phyloP scores from a whole-genome alignment of 1,284 basidiomycete species.

The Athelia sp. region DNA sequence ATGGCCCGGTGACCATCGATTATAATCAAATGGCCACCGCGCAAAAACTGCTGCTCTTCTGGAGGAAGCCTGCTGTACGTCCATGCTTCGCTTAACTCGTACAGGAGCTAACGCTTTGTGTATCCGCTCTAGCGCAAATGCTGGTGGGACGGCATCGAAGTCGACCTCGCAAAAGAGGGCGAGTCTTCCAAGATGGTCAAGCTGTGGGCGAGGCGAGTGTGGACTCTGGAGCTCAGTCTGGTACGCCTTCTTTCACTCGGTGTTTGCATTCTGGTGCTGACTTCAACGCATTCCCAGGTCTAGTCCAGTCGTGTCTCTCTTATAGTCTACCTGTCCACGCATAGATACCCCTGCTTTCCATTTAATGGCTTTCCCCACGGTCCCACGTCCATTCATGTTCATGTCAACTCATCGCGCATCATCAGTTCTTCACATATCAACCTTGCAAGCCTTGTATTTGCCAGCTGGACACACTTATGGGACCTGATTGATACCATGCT shows the following conservation, averaged over 20 bases:
- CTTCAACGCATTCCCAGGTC: background rate
- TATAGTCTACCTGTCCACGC: background rate
- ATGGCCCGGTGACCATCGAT: conserved; percentile 71
- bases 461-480: background rate
- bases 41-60: conserved; percentile 96
- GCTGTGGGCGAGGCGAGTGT: conserved; percentile 96
- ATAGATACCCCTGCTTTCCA: conserved; percentile 1
- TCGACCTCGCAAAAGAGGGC: conserved; percentile 65
- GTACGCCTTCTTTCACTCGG: conserved; percentile 43
- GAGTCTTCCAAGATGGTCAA: conserved; percentile 63
- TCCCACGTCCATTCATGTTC: too few relatives aligned
- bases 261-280: background rate
- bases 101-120: conserved; percentile 1
- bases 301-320: background rate
- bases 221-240: conserved; percentile 95
- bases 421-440: background rate
- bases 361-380: background rate
- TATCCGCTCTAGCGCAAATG: conserved; percentile 91
- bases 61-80: conserved; percentile 95
- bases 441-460: background rate
- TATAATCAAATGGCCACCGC: conserved; percentile 94
- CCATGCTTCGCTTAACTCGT: conserved; percentile 5
- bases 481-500: background rate
- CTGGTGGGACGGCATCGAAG: conserved; percentile 99
- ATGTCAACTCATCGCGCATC: too few relatives aligned